These are phyloP conservation scores for Helianthus annuus DNA, from an alignment of 129 eudicot genomes.

Conservation along the genomic window DNA sequence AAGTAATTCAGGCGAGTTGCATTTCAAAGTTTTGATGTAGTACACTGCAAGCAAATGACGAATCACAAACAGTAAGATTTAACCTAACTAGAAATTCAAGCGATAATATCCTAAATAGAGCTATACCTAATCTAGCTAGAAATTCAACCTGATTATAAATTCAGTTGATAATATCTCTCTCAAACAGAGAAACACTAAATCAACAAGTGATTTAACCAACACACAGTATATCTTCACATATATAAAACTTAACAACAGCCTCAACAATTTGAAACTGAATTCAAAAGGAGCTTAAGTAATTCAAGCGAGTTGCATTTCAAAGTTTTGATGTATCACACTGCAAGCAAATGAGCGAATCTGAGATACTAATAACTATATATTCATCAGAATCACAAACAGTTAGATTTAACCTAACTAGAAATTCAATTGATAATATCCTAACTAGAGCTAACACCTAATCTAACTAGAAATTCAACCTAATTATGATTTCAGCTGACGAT, in stretches of 20 bases:
- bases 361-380: background rate
- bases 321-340: conserved; percentile 1
- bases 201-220: too few relatives aligned
- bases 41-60: conserved; percentile 5
- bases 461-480: background rate
- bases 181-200: too few relatives aligned
- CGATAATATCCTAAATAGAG: too few relatives aligned
- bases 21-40: background rate
- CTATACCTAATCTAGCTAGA: too few relatives aligned
- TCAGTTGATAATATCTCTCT: too few relatives aligned
- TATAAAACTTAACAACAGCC: background rate
- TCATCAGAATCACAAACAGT: conserved; percentile 13
- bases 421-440: background rate
- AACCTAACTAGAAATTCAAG: too few relatives aligned
- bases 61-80: too few relatives aligned
- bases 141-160: too few relatives aligned
- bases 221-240: background rate
- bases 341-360: conserved; percentile 1
- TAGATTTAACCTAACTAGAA: conserved; percentile 17
- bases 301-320: conserved; percentile 11
- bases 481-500: too few relatives aligned
- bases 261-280: conserved; percentile 11
- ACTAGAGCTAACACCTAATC: conserved; percentile 11
- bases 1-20: background rate
- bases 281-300: background rate